Conservation (phyloP, 306 rosid genomes). For the Cucurbita argyrosperma region DNA sequence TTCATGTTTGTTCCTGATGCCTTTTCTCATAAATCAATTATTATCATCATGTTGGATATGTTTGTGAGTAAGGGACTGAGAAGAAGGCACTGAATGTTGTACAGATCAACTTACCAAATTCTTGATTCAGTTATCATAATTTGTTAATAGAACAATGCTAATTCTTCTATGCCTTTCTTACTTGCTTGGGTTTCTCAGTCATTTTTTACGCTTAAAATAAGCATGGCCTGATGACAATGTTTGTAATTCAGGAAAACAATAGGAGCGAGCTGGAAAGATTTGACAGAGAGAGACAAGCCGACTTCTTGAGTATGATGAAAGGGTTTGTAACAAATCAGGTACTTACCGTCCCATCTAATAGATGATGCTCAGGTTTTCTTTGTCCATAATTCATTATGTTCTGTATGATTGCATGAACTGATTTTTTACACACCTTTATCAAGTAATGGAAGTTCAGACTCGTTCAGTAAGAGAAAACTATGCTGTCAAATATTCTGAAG, state of each 20-base stretch:
- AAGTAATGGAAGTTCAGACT: background rate
- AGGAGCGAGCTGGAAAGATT: constrained; percentile 81
- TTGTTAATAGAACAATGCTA: background rate
- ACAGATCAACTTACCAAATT: background rate
- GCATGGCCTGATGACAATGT: background rate
- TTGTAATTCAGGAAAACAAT: constrained; percentile 66
- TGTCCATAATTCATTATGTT: background rate
- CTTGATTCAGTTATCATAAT: background rate
- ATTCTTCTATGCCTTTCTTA: background rate
- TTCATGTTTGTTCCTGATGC: background rate
- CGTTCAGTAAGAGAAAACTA: background rate
- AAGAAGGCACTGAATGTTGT: background rate
- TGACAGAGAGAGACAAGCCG: constrained; percentile 64
- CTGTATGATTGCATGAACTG: background rate
- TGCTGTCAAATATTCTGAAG: background rate
- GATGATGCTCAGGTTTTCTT: background rate
- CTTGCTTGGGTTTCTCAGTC: background rate
- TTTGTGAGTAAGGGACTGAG: background rate
- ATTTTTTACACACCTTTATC: background rate
- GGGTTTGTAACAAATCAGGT: constrained; percentile 95
- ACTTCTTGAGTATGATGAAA: constrained; percentile 82
- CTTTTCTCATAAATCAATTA: background rate
- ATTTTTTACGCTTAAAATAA: background rate
- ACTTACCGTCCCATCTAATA: background rate
- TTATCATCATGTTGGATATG: background rate